Evolutionary conservation across 208 protist genomes (phyloP), one percentile per base, ranked within the genome.

Genomic region (Trypanosoma cruzi): DNA sequence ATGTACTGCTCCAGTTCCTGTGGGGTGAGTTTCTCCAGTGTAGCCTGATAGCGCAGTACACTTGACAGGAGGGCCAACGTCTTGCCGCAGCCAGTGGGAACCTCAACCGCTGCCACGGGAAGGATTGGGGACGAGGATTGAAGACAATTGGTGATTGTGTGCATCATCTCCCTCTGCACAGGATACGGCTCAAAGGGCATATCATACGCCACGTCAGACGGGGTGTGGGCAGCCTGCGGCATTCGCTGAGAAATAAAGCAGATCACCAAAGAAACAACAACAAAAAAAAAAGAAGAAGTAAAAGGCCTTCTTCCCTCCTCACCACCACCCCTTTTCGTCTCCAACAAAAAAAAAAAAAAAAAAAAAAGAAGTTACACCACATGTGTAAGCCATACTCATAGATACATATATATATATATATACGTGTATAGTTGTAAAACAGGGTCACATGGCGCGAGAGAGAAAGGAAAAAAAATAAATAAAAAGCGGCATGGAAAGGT

Each of bases 71-170:
- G 75, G 32, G 89, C 96, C 46, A 99, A 69, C 16, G 97, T 99
- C 83, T 99, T 99, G 10, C 98, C 98, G 29, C 97, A 98, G n/a
- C 97, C 97, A 0, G 98, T 99, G 0, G 98, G 97, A 31, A 91
- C 91, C 73, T 99, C 98, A 11, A 86, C 72, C 5, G 89, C 85
- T 2, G 97, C 85, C 7, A 94, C 62, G 3, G 80, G 82, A 46
- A 75, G 63, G 28, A 64, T 64, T n/a, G 73, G 75, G 29, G 49
- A 73, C 24, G 55, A 36, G n/a, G 76, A 77, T 24, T 62, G 58
- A 10, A 88, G 66, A 22, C 73, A 75, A 20, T 18, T 26, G 14
- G 40, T 55, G n/a, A 98, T 85, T 56, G 78, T 77, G 16, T 75
- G 63, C 77, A 97, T 96, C 85, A 98, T 98, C 28, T 86, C 77